Conservation (phyloP, 768 basidiomycete species). For the Mycena rebaudengoi region DNA sequence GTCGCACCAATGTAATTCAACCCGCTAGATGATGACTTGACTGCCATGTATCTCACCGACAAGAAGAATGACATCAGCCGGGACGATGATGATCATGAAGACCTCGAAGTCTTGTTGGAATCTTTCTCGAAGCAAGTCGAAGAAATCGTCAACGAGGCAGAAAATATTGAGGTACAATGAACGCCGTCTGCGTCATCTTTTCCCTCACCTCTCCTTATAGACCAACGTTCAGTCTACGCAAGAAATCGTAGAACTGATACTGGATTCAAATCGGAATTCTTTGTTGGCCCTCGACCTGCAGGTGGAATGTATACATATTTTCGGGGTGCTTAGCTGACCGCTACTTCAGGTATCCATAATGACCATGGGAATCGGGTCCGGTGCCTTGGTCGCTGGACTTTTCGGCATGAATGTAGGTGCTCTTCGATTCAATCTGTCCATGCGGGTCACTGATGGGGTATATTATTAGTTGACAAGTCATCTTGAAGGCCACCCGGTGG, state of each 20-base stretch:
- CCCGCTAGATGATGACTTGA: constrained; percentile 87
- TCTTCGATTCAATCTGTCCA: constrained; percentile 16
- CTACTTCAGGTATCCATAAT: constrained; percentile 82
- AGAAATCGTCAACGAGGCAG: constrained; percentile 94
- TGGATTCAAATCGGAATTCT: constrained; percentile 95
- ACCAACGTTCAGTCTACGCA: constrained; percentile 96
- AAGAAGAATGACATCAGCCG: constrained; percentile 72
- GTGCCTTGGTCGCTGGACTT: constrained; percentile 88
- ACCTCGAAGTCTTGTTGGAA: constrained; percentile 92
- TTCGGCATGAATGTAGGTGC: constrained; percentile 95
- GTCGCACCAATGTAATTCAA: neutral
- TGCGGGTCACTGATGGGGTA: constrained; percentile 16
- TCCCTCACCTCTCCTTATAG: constrained; percentile 46
- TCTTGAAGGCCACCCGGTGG: constrained; percentile 76
- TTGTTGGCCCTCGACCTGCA: constrained; percentile 91
- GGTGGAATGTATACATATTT: constrained; percentile 47
- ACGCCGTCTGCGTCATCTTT: neutral
- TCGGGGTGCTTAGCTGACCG: neutral
- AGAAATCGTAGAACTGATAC: constrained; percentile 96
- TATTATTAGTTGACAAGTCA: constrained; percentile 73
- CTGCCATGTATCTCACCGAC: constrained; percentile 94
- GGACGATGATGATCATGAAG: constrained; percentile 85
- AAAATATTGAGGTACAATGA: constrained; percentile 76
- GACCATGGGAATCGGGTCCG: constrained; percentile 91
- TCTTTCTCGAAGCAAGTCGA: constrained; percentile 96